A percentile compares a stretch with the other conserved stretches of the same genome.
These are phyloP conservation scores for Acidomyces sp. DNA, from an alignment of 495 filamentous ascomycete genomes.

Conservation along the genomic window DNA sequence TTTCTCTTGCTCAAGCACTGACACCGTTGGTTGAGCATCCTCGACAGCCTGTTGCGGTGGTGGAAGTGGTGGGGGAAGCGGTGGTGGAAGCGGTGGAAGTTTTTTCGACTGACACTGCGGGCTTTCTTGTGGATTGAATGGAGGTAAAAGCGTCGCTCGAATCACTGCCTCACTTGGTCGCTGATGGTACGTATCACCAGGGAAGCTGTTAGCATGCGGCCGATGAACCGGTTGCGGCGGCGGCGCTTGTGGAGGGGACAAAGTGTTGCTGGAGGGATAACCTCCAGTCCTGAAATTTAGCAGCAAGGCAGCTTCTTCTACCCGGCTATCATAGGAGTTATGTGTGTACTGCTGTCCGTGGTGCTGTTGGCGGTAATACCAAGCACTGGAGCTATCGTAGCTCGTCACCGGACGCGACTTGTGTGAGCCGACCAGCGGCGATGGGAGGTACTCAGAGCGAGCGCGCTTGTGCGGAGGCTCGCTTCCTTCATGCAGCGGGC, in stretches of 20 bases:
- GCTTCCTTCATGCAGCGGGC: constrained; percentile 14
- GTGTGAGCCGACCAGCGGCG: constrained; percentile 32
- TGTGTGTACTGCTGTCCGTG: too few species aligned
- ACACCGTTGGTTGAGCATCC: too few species aligned
- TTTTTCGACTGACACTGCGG: too few species aligned
- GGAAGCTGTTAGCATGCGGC: constrained; percentile 20
- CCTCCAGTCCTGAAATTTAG: constrained; percentile 19
- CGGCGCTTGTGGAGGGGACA: constrained; percentile 5
- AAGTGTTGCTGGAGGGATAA: constrained; percentile 5
- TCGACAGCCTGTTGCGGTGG: constrained; percentile 2
- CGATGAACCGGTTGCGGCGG: constrained; percentile 1
- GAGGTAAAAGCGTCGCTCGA: constrained; percentile 4
- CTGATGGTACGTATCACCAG: not conserved
- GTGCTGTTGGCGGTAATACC: constrained; percentile 1
- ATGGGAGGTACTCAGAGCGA: constrained; percentile 43
- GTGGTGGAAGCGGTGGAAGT: too few species aligned
- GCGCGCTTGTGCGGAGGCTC: constrained; percentile 49
- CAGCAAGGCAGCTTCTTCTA: constrained; percentile 19
- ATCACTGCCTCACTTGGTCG: not conserved
- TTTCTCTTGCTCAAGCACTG: too few species aligned
- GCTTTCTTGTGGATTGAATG: constrained; percentile 6
- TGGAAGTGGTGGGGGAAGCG: too few species aligned
- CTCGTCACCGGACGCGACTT: constrained; percentile 34
- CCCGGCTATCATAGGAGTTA: constrained; percentile 22
- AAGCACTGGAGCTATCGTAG: constrained; percentile 20